Conservation (phyloP, 2,329 filamentous ascomycete species). For the Endocalyx cinctus region DNA sequence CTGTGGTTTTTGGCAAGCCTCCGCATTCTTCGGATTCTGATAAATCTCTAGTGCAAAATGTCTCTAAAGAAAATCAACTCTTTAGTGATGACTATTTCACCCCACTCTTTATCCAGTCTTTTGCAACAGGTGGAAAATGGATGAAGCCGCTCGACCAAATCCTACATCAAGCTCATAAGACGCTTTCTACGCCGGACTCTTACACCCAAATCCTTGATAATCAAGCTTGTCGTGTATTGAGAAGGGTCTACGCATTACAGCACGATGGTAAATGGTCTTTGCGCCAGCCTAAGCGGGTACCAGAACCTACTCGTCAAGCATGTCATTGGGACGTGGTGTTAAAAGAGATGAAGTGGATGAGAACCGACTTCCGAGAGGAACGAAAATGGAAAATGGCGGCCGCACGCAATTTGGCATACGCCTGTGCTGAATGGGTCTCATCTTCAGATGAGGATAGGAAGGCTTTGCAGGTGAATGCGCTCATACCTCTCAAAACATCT, state of each 20-base stretch:
- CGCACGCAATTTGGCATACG: conserved; percentile 73
- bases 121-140: conserved; percentile 50
- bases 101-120: conserved; percentile 56
- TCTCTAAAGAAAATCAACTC: conserved; percentile 37
- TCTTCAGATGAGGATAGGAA: conserved; percentile 59
- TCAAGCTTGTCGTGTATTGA: conserved; percentile 80
- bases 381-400: conserved; percentile 86
- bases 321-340: conserved; percentile 84
- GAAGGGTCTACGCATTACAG: conserved; percentile 85
- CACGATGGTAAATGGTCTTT: conserved; percentile 90
- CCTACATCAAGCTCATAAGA: conserved; percentile 80
- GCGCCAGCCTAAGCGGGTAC: conserved; percentile 77
- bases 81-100: conserved; percentile 61
- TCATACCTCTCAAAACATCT: conserved; percentile 39
- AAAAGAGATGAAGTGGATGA: conserved; percentile 96
- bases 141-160: conserved; percentile 66
- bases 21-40: conserved; percentile 46
- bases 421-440: conserved; percentile 78
- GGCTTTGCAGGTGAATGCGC: conserved; percentile 62
- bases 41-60: conserved; percentile 31
- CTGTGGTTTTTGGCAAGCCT: conserved; percentile 74
- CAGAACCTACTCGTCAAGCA: conserved; percentile 71
- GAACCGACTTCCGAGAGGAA: conserved; percentile 91
- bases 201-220: conserved; percentile 79
- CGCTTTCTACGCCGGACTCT: conserved; percentile 78